A percentile compares a stretch with the other conserved stretches of the same genome.
phyloP scores from a whole-genome alignment of 202 grass and related monocot species.

The Setaria italica region DNA sequence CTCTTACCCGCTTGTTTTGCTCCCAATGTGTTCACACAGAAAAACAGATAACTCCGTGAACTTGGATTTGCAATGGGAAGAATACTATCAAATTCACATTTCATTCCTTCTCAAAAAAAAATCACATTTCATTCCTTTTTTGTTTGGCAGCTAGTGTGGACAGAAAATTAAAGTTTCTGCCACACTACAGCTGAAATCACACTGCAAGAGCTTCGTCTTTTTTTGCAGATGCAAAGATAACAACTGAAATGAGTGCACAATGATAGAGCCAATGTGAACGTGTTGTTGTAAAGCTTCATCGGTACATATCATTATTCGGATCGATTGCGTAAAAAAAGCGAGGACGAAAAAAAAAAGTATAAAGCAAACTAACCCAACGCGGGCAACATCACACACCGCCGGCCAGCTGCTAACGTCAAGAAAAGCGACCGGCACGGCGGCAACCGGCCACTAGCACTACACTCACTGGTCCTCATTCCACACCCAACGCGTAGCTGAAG shows the following conservation, averaged over 20 bases:
- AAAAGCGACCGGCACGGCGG: conserved; percentile 14
- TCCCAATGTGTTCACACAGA: neutral
- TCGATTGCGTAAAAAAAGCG: neutral
- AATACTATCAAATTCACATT: neutral
- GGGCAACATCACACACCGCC: conserved; percentile 39
- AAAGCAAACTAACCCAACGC: neutral
- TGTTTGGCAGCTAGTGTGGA: neutral
- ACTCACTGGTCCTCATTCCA: conserved; percentile 41
- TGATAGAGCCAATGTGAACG: conserved; percentile 8
- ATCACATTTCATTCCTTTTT: neutral
- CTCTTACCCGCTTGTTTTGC: neutral
- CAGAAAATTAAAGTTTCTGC: neutral
- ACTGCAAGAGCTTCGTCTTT: neutral
- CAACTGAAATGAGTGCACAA: neutral
- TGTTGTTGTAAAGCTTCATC: neutral
- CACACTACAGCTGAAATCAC: neutral
- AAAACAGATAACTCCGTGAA: neutral
- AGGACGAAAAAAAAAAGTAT: neutral
- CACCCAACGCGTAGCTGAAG: neutral
- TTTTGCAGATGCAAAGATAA: neutral
- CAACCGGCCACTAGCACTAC: conserved; percentile 31
- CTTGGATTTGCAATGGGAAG: conserved; percentile 5
- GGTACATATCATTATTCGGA: neutral
- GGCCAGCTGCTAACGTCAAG: conserved; percentile 8
- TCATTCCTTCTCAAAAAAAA: neutral